Evolutionary conservation across 169 alveolate species (phyloP).

Genomic region (Plasmodium inui): DNA sequence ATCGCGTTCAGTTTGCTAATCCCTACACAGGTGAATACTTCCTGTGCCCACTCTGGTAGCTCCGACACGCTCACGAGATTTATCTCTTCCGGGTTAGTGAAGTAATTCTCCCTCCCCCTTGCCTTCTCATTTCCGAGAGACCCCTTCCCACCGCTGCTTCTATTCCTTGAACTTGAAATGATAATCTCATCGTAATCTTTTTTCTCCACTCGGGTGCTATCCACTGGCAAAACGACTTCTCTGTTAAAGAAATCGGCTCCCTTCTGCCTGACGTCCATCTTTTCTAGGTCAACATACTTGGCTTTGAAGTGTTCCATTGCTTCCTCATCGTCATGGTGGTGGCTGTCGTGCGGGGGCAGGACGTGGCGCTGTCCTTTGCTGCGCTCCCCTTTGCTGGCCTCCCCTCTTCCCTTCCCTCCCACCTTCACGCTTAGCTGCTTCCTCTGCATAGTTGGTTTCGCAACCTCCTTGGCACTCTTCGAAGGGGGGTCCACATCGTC

Average conservation of each 20-base stretch:
- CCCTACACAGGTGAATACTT: conserved; percentile 90
- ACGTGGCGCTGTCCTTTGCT: not conserved
- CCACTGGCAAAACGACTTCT: conserved; percentile 94
- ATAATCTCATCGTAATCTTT: conserved; percentile 89
- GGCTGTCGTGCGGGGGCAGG: not conserved
- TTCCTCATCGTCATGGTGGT: not conserved
- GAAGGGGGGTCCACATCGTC: not conserved
- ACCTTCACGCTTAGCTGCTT: not conserved
- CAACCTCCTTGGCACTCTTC: not conserved
- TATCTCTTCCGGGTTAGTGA: conserved; percentile 76
- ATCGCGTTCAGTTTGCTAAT: conserved; percentile 92
- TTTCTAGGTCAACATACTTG: conserved; percentile 59
- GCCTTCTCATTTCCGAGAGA: not conserved
- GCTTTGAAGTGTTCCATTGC: not conserved
- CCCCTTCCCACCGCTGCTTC: not conserved
- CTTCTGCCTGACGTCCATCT: conserved; percentile 8
- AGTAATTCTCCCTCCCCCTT: conserved; percentile 36
- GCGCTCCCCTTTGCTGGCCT: not conserved
- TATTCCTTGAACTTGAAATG: conserved; percentile 82
- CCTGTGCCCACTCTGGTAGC: conserved; percentile 96
- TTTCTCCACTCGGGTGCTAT: conserved; percentile 90
- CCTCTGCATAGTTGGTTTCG: not conserved
- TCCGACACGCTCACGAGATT: conserved; percentile 79
- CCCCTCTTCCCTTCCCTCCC: not conserved
- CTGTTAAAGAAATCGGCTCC: conserved; percentile 81